Percentiles rank a stretch among this genome's conserved stretches.
These are phyloP conservation scores for Immersiporthe knoxdaviesiana DNA, from an alignment of 2,329 filamentous ascomycete genomes.

Conservation along the genomic window DNA sequence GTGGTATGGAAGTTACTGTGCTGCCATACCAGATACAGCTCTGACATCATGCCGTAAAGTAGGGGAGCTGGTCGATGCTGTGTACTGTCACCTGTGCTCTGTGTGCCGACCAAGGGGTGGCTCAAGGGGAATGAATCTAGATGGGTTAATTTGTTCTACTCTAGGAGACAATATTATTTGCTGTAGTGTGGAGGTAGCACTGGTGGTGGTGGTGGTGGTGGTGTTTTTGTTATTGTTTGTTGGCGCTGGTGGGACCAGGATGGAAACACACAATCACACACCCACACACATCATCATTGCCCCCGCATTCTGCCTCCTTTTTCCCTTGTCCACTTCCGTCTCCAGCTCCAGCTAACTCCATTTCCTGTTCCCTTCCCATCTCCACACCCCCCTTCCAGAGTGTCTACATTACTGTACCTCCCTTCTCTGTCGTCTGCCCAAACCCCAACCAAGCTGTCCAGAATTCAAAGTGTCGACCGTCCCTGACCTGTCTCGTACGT, in stretches of 20 bases:
- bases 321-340: not conserved
- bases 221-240: not conserved
- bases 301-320: constrained; percentile 7
- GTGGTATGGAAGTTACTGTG: not conserved
- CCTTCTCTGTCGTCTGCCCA: not conserved
- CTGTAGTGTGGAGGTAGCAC: not conserved
- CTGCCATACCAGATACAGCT: not conserved
- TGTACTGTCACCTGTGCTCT: not conserved
- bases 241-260: not conserved
- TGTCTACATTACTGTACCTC: not conserved
- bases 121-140: not conserved
- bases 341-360: not conserved
- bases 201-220: not conserved
- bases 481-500: not conserved
- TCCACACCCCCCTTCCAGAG: not conserved
- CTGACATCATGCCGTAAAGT: not conserved
- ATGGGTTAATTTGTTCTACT: not conserved
- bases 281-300: not conserved
- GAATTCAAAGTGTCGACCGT: not conserved
- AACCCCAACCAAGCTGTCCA: not conserved
- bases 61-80: not conserved
- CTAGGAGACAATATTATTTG: not conserved
- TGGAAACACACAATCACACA: too few species aligned
- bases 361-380: not conserved
- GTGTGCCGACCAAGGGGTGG: not conserved